Evolutionary conservation across 1,284 basidiomycete species (phyloP).

Genomic region (Trichosporon ovoides): DNA sequence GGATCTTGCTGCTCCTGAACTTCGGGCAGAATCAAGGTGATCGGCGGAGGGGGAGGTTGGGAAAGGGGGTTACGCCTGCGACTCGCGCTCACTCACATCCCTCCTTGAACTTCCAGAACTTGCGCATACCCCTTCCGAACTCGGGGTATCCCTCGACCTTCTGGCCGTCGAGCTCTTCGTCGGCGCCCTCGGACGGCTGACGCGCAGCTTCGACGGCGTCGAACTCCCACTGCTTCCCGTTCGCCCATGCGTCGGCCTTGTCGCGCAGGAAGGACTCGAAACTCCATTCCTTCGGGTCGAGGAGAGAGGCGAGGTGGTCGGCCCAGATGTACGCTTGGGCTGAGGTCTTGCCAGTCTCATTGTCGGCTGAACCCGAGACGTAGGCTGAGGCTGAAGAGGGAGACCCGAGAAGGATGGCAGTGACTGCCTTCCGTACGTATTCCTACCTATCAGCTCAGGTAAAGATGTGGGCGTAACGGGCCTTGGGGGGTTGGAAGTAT

Average conservation of each 20-base stretch:
- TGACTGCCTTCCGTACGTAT: constrained; percentile 48
- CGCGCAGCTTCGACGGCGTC: constrained; percentile 72
- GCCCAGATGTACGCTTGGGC: constrained; percentile 70
- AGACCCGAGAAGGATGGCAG: constrained; percentile 48
- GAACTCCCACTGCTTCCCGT: constrained; percentile 32
- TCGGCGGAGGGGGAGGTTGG: no score
- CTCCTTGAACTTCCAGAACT: constrained; percentile 59
- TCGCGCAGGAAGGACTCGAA: constrained; percentile 36
- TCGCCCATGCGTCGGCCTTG: constrained; percentile 35
- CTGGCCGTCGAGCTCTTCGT: constrained; percentile 26
- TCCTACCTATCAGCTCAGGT: constrained; percentile 17
- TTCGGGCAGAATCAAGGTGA: no score
- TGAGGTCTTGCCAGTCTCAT: constrained; percentile 11
- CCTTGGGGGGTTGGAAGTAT: no score
- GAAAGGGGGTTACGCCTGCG: background rate
- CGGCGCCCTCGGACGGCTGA: constrained; percentile 47
- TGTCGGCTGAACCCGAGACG: constrained; percentile 6
- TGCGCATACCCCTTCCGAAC: constrained; percentile 59
- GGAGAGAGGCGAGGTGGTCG: constrained; percentile 50
- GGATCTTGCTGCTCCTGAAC: no score
- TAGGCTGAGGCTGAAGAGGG: constrained; percentile 49
- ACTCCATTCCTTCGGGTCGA: constrained; percentile 65
- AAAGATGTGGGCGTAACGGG: no score
- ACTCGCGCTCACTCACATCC: constrained; percentile 44
- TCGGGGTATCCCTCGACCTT: constrained; percentile 31